Conservation (phyloP, 1,139 yeast species). For the Geotrichum australiense region DNA sequence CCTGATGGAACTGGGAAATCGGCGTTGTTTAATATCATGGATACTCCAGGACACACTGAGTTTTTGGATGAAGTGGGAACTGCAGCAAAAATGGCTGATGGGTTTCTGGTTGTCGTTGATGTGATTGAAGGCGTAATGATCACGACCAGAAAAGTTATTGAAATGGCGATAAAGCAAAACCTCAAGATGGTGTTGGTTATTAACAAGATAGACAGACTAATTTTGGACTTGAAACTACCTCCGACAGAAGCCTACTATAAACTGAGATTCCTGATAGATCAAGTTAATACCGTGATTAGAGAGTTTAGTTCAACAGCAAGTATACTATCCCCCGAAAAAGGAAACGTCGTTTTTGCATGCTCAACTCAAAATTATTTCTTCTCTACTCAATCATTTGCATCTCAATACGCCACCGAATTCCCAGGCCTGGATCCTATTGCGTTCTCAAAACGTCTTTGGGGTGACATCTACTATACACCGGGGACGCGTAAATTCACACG, state of each 20-base stretch:
- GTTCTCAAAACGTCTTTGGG: slow-evolving; percentile 66
- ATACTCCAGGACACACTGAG: slow-evolving; percentile 88
- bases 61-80: slow-evolving; percentile 68
- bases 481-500: slow-evolving; percentile 42
- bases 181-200: slow-evolving; percentile 54
- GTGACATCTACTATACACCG: slow-evolving; percentile 53
- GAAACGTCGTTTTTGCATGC: slow-evolving; percentile 72
- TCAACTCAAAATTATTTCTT: slow-evolving; percentile 56
- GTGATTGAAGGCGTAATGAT: slow-evolving; percentile 72
- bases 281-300: slow-evolving; percentile 42
- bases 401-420: slow-evolving; percentile 40
- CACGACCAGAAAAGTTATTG: slow-evolving; percentile 44
- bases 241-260: slow-evolving; percentile 69
- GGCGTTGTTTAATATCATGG: slow-evolving; percentile 55
- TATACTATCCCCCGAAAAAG: slow-evolving; percentile 52
- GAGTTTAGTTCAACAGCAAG: slow-evolving; percentile 17
- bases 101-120: slow-evolving; percentile 68
- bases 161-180: slow-evolving; percentile 43
- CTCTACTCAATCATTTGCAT: slow-evolving; percentile 58
- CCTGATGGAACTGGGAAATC: slow-evolving; percentile 53
- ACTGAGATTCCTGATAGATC: slow-evolving; percentile 53
- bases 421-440: slow-evolving; percentile 36
- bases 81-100: slow-evolving; percentile 56
- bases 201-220: slow-evolving; percentile 79
- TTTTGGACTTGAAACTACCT: slow-evolving; percentile 70